These are phyloP conservation scores for Ceratocystis cubensis DNA, from an alignment of 2,329 filamentous ascomycete species.

Conservation along the genomic window DNA sequence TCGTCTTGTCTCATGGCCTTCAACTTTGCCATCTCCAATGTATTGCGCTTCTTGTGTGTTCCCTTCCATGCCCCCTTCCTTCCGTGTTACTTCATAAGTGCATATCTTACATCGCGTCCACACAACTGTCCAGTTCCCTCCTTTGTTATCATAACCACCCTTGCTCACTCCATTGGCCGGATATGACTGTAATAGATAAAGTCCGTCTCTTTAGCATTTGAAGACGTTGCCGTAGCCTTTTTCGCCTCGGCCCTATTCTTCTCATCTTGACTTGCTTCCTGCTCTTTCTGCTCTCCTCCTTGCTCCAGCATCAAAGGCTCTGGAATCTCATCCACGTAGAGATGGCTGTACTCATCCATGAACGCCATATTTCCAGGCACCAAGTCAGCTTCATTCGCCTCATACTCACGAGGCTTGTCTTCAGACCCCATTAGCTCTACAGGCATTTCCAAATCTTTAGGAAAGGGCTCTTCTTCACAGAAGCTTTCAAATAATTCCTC, in stretches of 20 bases:
- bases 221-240: neutral
- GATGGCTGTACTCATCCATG: neutral
- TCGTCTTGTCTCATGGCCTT: too few relatives aligned
- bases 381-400: neutral
- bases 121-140: neutral
- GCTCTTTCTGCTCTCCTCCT: neutral
- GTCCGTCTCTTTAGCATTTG: neutral
- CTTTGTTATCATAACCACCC: neutral
- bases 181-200: constrained; percentile 9
- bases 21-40: too few relatives aligned
- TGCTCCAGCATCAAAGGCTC: neutral
- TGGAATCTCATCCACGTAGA: neutral
- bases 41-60: too few relatives aligned
- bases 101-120: neutral
- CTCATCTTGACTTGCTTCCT: neutral
- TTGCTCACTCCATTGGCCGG: constrained; percentile 11
- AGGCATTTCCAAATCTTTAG: neutral
- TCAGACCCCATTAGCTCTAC: neutral
- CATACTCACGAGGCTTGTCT: neutral
- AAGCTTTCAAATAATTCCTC: neutral
- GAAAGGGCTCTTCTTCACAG: neutral
- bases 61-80: neutral
- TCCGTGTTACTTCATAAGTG: neutral
- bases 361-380: neutral
- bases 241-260: neutral